These are phyloP conservation scores for Vigna radiata DNA, from an alignment of 306 rosid genomes.

Conservation along the genomic window DNA sequence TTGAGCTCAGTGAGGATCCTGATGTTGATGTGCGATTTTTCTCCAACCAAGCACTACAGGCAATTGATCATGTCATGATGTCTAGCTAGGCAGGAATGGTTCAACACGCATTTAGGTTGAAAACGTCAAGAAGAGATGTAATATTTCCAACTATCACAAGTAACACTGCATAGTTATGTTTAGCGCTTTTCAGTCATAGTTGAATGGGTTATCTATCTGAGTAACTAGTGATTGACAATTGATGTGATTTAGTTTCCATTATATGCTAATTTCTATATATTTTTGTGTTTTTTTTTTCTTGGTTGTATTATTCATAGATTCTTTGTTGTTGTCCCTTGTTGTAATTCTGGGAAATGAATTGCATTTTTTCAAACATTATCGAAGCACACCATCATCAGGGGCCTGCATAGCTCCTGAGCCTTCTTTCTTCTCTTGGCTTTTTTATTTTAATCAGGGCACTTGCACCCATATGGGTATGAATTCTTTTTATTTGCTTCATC, in stretches of 20 bases:
- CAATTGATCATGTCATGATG: constrained; percentile 90
- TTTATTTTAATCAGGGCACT: not conserved
- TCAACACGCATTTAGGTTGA: constrained; percentile 37
- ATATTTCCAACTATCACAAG: constrained; percentile 31
- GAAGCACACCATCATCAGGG: not conserved
- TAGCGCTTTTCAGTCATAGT: constrained; percentile 36
- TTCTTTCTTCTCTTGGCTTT: not conserved
- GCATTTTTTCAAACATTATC: constrained; percentile 21
- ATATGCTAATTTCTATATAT: constrained; percentile 18
- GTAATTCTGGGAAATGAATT: constrained; percentile 6
- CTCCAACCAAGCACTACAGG: constrained; percentile 87
- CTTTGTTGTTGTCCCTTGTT: constrained; percentile 11
- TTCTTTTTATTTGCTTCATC: not conserved
- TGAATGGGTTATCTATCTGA: constrained; percentile 35
- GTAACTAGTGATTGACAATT: constrained; percentile 38
- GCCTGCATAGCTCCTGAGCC: not conserved
- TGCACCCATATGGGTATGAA: not conserved
- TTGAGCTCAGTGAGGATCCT: constrained; percentile 94
- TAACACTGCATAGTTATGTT: constrained; percentile 38
- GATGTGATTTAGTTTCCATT: constrained; percentile 46
- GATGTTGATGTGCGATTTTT: constrained; percentile 94
- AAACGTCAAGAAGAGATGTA: constrained; percentile 36
- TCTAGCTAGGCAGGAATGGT: constrained; percentile 64
- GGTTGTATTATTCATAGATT: constrained; percentile 32
- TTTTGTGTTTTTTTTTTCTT: not conserved